Conservation (phyloP, 2,329 filamentous ascomycete species). For the Fusarium sp. region DNA sequence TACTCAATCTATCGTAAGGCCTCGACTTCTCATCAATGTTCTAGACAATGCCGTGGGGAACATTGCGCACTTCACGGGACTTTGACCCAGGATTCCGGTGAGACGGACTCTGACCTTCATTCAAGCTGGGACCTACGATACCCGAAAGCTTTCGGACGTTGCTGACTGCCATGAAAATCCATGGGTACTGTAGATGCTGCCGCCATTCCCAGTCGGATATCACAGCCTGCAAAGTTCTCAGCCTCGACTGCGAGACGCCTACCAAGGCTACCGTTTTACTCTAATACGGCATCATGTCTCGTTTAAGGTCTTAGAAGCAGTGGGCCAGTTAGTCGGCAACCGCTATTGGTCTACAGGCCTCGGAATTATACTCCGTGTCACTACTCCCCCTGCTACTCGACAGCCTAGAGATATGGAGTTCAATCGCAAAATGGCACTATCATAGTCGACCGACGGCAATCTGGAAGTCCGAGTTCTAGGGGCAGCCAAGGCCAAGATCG, state of each 20-base stretch:
- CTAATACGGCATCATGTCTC: neutral
- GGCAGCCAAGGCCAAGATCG: constrained; percentile 1
- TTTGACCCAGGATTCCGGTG: constrained; percentile 6
- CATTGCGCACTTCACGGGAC: constrained; percentile 11
- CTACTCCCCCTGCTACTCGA: neutral
- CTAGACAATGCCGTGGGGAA: constrained; percentile 32
- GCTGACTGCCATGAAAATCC: neutral
- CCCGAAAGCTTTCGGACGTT: constrained; percentile 19
- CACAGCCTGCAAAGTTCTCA: neutral
- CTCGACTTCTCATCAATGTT: constrained; percentile 24
- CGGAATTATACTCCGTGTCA: neutral
- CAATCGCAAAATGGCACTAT: neutral
- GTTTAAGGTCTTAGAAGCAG: neutral
- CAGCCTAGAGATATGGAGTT: neutral
- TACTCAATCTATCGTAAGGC: neutral
- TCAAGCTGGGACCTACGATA: neutral
- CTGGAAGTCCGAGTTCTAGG: neutral
- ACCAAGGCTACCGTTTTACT: neutral
- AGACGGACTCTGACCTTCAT: constrained; percentile 3
- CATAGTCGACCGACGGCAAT: neutral
- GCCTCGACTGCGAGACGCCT: neutral
- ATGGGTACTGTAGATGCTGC: neutral
- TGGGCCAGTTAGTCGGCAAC: neutral
- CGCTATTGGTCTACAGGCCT: neutral
- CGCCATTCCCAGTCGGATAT: neutral